phyloP scores from a whole-genome alignment of 495 filamentous ascomycete species.

The Penicillium pancosmium region DNA sequence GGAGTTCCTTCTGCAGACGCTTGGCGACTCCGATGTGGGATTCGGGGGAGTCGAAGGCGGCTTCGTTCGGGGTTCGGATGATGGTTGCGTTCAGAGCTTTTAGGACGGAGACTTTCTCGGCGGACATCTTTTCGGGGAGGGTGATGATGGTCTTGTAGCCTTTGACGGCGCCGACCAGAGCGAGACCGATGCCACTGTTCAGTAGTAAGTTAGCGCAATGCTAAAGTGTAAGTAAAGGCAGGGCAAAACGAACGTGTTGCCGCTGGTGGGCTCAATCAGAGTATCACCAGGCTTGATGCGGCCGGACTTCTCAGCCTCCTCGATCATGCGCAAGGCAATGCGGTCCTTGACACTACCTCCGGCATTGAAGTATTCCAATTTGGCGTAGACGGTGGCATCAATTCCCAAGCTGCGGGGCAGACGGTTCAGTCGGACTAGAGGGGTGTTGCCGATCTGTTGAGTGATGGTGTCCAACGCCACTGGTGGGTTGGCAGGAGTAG shows the following conservation, averaged over 20 bases:
- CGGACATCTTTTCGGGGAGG: constrained; percentile 98
- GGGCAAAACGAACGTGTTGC: constrained; percentile 73
- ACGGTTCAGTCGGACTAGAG: constrained; percentile 87
- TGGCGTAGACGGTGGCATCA: constrained; percentile 88
- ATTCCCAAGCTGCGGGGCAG: constrained; percentile 89
- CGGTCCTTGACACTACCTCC: constrained; percentile 98
- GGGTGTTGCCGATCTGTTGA: constrained; percentile 89
- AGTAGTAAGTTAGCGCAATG: background rate
- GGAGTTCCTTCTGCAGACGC: constrained; percentile 90
- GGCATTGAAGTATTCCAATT: constrained; percentile 96
- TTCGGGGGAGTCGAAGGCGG: constrained; percentile 91
- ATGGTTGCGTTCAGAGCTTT: constrained; percentile 94
- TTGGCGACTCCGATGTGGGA: constrained; percentile 94
- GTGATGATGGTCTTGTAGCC: constrained; percentile 99
- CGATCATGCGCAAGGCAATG: constrained; percentile 96
- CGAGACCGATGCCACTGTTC: constrained; percentile 84
- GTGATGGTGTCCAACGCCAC: constrained; percentile 58
- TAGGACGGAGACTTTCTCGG: constrained; percentile 94
- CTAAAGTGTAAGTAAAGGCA: background rate
- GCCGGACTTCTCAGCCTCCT: constrained; percentile 87
- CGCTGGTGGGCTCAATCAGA: constrained; percentile 95
- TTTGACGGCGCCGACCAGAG: constrained; percentile 91
- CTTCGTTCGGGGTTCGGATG: constrained; percentile 94
- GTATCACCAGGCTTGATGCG: constrained; percentile 97
- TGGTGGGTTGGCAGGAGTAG: constrained; percentile 19